These are phyloP conservation scores for Cryomyces minteri DNA, from an alignment of 495 filamentous ascomycete species.

Conservation along the genomic window DNA sequence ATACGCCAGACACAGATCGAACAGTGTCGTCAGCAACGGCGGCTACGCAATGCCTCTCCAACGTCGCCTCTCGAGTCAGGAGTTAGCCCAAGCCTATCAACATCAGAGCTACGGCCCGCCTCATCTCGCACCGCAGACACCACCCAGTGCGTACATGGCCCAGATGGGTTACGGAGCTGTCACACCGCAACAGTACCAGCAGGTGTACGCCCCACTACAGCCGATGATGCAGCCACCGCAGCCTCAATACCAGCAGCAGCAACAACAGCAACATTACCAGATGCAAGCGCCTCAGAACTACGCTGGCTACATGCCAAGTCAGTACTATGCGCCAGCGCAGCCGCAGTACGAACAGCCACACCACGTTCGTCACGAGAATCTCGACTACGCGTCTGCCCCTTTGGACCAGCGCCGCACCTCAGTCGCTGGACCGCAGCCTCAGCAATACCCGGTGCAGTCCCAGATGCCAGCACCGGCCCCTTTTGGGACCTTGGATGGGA, in stretches of 20 bases:
- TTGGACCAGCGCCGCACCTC: slow-evolving; percentile 13
- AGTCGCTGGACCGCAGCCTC: slow-evolving; percentile 5
- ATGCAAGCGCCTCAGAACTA: slow-evolving; percentile 12
- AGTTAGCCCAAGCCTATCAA: slow-evolving; percentile 20
- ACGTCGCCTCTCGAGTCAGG: slow-evolving; percentile 21
- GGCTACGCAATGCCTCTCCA: slow-evolving; percentile 23
- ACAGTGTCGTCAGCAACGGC: slow-evolving; percentile 45
- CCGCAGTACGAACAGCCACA: slow-evolving; percentile 14
- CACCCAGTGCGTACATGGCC: slow-evolving; percentile 14
- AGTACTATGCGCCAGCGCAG: slow-evolving; percentile 2
- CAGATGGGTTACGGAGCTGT: slow-evolving; percentile 15
- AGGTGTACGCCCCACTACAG: slow-evolving; percentile 8
- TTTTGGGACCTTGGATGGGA: neutral
- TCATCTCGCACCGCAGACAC: slow-evolving; percentile 21
- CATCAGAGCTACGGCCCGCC: slow-evolving; percentile 12
- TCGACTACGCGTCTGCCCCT: slow-evolving; percentile 9
- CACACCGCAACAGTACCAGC: slow-evolving; percentile 12
- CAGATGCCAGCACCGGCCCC: slow-evolving; percentile 5
- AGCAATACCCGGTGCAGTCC: slow-evolving; percentile 8
- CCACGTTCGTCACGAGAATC: slow-evolving; percentile 13
- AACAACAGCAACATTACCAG: slow-evolving; percentile 6
- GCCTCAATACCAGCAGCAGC: slow-evolving; percentile 10
- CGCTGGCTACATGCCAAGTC: slow-evolving; percentile 10
- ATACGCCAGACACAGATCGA: slow-evolving; percentile 45
- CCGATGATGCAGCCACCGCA: slow-evolving; percentile 19